Base-by-base conservation (phyloP, 805 yeast genomes). In the Cyberlindnera maritima region DNA sequence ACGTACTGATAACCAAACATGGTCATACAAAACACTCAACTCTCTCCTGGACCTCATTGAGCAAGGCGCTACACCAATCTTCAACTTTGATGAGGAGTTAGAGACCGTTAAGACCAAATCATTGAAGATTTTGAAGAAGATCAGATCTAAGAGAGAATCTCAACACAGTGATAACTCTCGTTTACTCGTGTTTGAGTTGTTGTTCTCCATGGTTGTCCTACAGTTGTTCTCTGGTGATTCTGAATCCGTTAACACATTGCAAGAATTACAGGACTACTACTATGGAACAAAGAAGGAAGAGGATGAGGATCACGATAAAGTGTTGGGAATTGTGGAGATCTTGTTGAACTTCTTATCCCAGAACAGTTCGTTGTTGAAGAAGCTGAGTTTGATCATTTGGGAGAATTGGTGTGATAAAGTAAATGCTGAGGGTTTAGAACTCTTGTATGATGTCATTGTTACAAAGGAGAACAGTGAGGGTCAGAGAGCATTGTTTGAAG, bases 381-480 rank as follows among this genome's bases (percentile, higher is more conserved):
- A 76, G 53, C 63, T 84, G 35, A 75, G 83, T 34, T 69, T 76
- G 46, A 67, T 74, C 18, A 79, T 77, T 11, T 79, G 84, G 83
- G 80, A 76, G 36, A 75, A 77, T 33, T 74, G 83, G 48, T 63
- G 80, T n/a, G 66, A 63, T 17, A 68, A 72, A 29, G 64, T 83
- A 26, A 71, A 70, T 2, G 56, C 53, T 11, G 62, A 65, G 10
- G 80, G 83, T 39, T 55, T 85, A 28, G 65, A 68, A 11, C 64
- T 79, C 20, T 57, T 85, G 40, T 70, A 72, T 43, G 85, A 83
- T 47, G 76, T 84, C 15, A 62, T 85, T 42, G 54, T 68, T 15
- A 74, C 95, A 0, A 81, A 79, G 59, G 97, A 91, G 64, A 88
- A 86, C 62, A 79, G 82, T 51, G 82, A 83, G 55, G 97, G 97